Evolutionary conservation across 805 yeast genomes (phyloP), one percentile per base, ranked within the genome.

Genomic region (Kluyveromyces aestuarii): DNA sequence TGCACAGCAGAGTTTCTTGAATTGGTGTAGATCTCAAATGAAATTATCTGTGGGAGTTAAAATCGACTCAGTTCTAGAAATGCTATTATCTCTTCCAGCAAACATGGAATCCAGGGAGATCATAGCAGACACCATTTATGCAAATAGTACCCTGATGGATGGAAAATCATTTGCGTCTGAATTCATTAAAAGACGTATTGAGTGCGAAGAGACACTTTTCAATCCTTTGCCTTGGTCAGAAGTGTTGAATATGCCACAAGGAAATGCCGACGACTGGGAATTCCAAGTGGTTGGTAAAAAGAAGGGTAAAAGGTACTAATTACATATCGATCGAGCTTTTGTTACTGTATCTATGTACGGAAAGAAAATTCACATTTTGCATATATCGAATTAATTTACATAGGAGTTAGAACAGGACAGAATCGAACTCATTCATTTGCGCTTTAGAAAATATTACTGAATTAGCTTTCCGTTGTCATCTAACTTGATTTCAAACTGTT

Each of bases 161-260:
- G 98, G 98, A 21, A 81, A 96, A 62, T 76, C 96, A 55, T 91
- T 90, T 72, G 96, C 99, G 0, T 78, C 76, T 49, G 99, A 93
- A 61, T 93, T 93, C 64, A 73, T 84, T 62, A 84, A 82, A 67
- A 81, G 85, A 62, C 82, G 93, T 61, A 76, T 75, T 51, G 75
- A 72, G 45, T 90, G 87, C 49, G 97, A 89, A 58, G 75, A 61
- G 38, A 65, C 67, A 27, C 66, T 69, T 30, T 65, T 66, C 44
- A 75, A 77, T 50, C 74, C 77, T 8, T 72, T 78, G 55, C 73
- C 81, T 40, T 89, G 96, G 96, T 73, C 76, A 45, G 84, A 82
- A 50, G 93, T 90, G 3, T 70, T 85, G 47, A 67, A 71, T 27
- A 66, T 69, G 63, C 66, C 70, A 27, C 62, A 63, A 27, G 71